Base-by-base conservation (phyloP, 768 basidiomycete species). In the Russula compacta region DNA sequence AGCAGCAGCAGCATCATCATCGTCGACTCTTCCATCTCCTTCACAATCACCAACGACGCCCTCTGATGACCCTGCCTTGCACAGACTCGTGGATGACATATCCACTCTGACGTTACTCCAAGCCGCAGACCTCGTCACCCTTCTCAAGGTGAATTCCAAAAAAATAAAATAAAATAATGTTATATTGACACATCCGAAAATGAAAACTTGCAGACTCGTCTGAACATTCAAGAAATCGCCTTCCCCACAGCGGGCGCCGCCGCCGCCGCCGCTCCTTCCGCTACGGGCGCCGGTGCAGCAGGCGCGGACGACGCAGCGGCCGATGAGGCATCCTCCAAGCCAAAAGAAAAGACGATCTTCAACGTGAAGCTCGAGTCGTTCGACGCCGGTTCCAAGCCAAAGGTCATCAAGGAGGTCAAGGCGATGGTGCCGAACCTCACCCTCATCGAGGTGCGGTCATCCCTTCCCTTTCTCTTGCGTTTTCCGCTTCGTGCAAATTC, bases 291-390 rank as follows among this genome's bases (percentile, higher is more conserved):
- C 6, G 74, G 76, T 15, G 76, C 76, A 1, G 81, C 85, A 54
- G 78, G 78, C 17, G 80, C 64, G 19, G 85, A 85, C 74, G 90
- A 57, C 4, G 55, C 19, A n/a, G 39, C 9, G 1, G 48, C n/a
- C n/a, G 60, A 19, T 11, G 56, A 62, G 6, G 61, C 40, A 5
- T 51, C 49, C 86, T 92, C 93, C 73, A 97, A 95, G 71, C 94
- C 94, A 52, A 98, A 97, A 77, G 97, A 98, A 78, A 98, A 98
- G 85, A 97, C 94, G 17, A 81, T 95, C 38, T 99, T 99, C 77
- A 95, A 86, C 68, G 89, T 98, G 70, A 93, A 85, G 74, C 82
- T 99, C 44, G 92, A 95, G 71, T 92, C 92, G 50, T 97, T 98
- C 69, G 95, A 97, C 64, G 84, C 93, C 2, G 79, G 82, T 11